Percentiles rank a stretch among this genome's conserved stretches.
These are phyloP conservation scores for Boechera divaricarpa DNA, from an alignment of 345 rosid species.

Conservation along the genomic window DNA sequence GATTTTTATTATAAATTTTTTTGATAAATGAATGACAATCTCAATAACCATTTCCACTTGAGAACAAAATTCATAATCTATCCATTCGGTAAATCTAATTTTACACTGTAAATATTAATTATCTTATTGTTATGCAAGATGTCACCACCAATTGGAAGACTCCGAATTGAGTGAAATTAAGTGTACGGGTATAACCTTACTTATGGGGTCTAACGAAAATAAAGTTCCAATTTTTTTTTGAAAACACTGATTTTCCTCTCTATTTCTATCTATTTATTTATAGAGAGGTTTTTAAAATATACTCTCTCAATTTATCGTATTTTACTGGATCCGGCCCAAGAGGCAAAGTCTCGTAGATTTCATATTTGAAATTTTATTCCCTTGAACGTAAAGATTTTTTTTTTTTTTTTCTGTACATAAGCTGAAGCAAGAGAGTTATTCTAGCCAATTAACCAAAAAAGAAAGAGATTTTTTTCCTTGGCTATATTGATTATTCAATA, in stretches of 20 bases:
- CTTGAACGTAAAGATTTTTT: not conserved
- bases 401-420: not conserved
- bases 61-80: not conserved
- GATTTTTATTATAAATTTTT: no score
- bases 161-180: not conserved
- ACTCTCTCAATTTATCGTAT: not conserved
- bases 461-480: not conserved
- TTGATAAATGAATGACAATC: no score
- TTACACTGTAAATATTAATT: not conserved
- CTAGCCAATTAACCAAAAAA: not conserved
- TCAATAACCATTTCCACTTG: not conserved
- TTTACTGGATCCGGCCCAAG: not conserved
- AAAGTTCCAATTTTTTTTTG: not conserved
- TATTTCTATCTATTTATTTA: no score
- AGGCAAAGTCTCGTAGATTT: conserved; percentile 2
- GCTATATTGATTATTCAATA: not conserved
- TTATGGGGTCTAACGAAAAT: not conserved
- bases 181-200: not conserved
- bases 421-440: not conserved
- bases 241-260: not conserved
- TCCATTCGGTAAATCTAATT: not conserved
- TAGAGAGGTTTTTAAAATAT: not conserved
- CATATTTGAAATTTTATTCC: not conserved
- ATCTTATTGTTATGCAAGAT: not conserved
- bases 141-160: not conserved